These are phyloP conservation scores for Auriculariales sp. DNA, from an alignment of 768 basidiomycete genomes.

Conservation along the genomic window DNA sequence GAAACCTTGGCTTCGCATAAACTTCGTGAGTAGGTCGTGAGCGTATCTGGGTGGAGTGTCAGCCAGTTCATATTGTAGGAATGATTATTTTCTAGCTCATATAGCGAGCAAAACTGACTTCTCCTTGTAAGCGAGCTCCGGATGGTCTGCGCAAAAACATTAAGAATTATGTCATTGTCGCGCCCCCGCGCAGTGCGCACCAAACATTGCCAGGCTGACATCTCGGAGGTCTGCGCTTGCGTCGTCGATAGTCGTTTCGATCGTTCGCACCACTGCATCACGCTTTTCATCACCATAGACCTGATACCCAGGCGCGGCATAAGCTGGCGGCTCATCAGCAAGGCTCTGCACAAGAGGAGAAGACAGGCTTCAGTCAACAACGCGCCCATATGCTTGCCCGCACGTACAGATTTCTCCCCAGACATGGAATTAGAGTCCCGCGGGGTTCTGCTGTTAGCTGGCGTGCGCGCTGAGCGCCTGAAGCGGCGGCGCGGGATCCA, in stretches of 20 bases:
- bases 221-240: constrained; percentile 40
- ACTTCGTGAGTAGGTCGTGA: constrained; percentile 53
- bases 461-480: neutral
- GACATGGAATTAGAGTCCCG: neutral
- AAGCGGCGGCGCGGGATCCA: neutral
- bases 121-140: constrained; percentile 58
- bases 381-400: too few species aligned
- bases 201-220: constrained; percentile 60
- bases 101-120: constrained; percentile 24
- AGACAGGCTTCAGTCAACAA: too few species aligned
- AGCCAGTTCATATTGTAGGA: constrained; percentile 4
- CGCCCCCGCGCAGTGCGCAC: constrained; percentile 20
- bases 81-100: neutral
- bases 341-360: too few species aligned
- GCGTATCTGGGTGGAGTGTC: constrained; percentile 33
- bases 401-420: too few species aligned
- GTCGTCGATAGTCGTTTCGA: constrained; percentile 41
- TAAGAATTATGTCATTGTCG: neutral
- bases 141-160: constrained; percentile 34
- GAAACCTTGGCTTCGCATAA: constrained; percentile 55
- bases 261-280: constrained; percentile 25
- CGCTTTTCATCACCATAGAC: neutral
- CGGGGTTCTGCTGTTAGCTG: neutral
- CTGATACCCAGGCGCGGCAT: too few species aligned
- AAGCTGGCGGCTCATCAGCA: too few species aligned